These are phyloP conservation scores for Candida nemodendra DNA, from an alignment of 805 yeast species.

Conservation along the genomic window DNA sequence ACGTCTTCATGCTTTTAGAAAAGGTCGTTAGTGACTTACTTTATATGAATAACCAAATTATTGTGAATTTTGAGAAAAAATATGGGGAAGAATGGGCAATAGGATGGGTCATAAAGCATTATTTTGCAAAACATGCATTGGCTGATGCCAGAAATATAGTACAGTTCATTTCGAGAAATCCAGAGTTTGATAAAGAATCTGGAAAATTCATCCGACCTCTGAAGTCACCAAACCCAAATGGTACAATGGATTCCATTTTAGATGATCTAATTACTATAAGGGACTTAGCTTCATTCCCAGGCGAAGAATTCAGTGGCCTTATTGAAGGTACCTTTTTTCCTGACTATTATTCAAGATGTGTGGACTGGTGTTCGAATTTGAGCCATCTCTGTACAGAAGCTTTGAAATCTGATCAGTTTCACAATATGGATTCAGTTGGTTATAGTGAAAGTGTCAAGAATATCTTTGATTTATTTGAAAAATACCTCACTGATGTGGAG, in stretches of 20 bases:
- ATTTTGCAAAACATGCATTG: slow-evolving; percentile 14
- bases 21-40: slow-evolving; percentile 11
- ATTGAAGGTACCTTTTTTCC: slow-evolving; percentile 12
- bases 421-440: slow-evolving; percentile 12
- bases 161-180: slow-evolving; percentile 8
- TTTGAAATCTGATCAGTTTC: slow-evolving; percentile 10
- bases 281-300: slow-evolving; percentile 8
- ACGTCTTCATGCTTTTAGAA: slow-evolving; percentile 13
- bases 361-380: slow-evolving; percentile 15
- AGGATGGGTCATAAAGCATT: slow-evolving; percentile 7
- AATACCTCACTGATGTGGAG: slow-evolving; percentile 7
- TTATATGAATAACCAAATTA: slow-evolving; percentile 6
- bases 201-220: slow-evolving; percentile 8
- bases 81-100: slow-evolving; percentile 11
- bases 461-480: slow-evolving; percentile 15
- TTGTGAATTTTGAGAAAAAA: slow-evolving; percentile 12
- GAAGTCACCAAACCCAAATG: slow-evolving; percentile 1
- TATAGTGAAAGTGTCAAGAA: slow-evolving; percentile 15
- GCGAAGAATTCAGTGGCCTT: slow-evolving; percentile 7
- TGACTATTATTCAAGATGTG: slow-evolving; percentile 14
- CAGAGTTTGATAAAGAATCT: slow-evolving; percentile 7
- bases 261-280: slow-evolving; percentile 9
- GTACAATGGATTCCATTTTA: slow-evolving; percentile 6
- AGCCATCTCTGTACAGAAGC: slow-evolving; percentile 6
- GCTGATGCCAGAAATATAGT: slow-evolving; percentile 13